A percentile compares a stretch with the other conserved stretches of the same genome.
These are phyloP conservation scores for Aureobasidium lini DNA, from an alignment of 2,329 filamentous ascomycete species.

Conservation along the genomic window DNA sequence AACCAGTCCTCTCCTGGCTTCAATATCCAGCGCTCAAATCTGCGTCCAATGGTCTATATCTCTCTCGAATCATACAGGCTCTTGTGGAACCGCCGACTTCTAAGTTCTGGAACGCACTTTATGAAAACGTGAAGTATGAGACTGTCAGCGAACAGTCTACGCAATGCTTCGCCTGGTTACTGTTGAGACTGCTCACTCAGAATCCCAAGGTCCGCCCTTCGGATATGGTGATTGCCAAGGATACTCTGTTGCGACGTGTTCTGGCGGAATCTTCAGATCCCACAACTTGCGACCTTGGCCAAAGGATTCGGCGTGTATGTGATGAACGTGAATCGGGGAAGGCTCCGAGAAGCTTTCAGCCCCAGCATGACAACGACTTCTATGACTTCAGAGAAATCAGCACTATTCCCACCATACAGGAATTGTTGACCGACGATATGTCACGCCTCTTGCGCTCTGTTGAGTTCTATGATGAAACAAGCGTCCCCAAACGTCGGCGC, in stretches of 20 bases:
- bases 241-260: background rate
- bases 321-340: background rate
- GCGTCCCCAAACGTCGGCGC: background rate
- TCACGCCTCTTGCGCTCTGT: background rate
- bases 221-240: background rate
- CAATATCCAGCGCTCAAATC: background rate
- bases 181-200: background rate
- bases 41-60: background rate
- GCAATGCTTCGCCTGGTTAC: conserved; percentile 1
- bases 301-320: background rate
- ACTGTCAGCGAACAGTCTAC: background rate
- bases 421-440: background rate
- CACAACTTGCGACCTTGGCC: background rate
- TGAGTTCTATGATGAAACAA: background rate
- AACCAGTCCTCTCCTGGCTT: background rate
- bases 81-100: background rate
- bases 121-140: background rate
- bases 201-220: background rate
- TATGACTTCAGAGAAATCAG: background rate
- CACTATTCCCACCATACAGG: background rate
- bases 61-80: background rate
- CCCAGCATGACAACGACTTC: conserved; percentile 2
- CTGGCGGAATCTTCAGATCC: background rate
- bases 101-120: background rate
- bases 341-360: background rate